Evolutionary conservation across 1,139 yeast genomes (phyloP), one percentile per base, ranked within the genome.

Genomic region (Hansenula anomala): DNA sequence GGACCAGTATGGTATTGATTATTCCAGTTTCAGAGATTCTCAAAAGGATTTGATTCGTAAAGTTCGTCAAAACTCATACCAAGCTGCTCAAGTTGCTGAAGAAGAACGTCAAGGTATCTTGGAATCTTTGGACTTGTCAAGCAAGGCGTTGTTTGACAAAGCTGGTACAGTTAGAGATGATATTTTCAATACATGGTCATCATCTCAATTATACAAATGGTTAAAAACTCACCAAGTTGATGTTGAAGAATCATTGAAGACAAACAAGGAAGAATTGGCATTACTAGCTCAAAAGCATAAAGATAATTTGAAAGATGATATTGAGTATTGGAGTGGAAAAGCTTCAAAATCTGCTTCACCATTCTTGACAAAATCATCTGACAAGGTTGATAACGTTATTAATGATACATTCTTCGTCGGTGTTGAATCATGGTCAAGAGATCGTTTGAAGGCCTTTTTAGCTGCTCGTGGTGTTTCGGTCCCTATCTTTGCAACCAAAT

Each of bases 371-470:
- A 70, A 60, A 53, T 50, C 54, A n/a, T 41, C 52, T 27, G 50
- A 54, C 14, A 42, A 39, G 8, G 56, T 44, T 25, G 65, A 58
- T 36, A 59, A 67, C 36, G 49, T 64, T 12, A 58, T 70, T 51
- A 69, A 69, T 52, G 72, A 69, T 44, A 68, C 75, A 1, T 71
- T 72, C 45, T 55, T 69, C 41, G 55, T 67, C 36, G 74, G 71
- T 24, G 58, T 73, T 35, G 72, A 71, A 35, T 56, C 56, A 22
- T 73, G 78, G 78, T 61, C 73, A 22, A 69, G 69, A 49, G 69
- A 64, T 23, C 64, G 75, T 39, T 66, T 80, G 44, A 68, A 64
- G 52, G 66, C 70, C 25, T 80, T 73, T 54, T 62, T 80, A 44
- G 68, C 67, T 36, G 66, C 75, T 8, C 73, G 86, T 46, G 74